Evolutionary conservation across 2,329 filamentous ascomycete species (phyloP), one percentile per base, ranked within the genome.

Genomic region (Trichoderma koningiopsis): DNA sequence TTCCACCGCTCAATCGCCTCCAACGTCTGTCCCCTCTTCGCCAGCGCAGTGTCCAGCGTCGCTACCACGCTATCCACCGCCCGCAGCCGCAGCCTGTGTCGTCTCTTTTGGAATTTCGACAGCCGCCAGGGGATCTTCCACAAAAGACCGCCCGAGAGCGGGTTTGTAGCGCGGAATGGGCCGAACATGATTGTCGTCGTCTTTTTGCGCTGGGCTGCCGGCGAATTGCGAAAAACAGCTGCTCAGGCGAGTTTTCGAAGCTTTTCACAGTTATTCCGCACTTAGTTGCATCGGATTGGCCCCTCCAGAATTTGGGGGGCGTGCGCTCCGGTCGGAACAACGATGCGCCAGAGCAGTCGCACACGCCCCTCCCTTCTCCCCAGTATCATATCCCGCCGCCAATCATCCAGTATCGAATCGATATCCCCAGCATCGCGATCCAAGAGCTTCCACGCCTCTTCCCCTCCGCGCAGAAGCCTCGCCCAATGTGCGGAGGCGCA

Each of bases 51-150:
- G 77, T 93, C 92, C 72, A 99, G 82, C 19, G 92, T 94, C 69
- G 91, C 89, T 70, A 99, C 89, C n/a, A 98, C 90, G 58, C 85
- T 86, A 82, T 99, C 96, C 72, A 99, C 94, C 66, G 91, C 89
- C 72, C 92, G 91, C 72, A 97, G 86, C 58, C 94, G 91, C 79
- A 90, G 86, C 72, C 94, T 89, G 76, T 97, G 94, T 68, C 94
- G 91, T 73, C 89, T 88, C 82, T 98, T 98, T 82, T 97, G 94
- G 79, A 93, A 93, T 74, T 88, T 86, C 70, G 96, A 99, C 77
- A 99, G 89, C 71, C 96, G 91, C 94, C 94, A 99, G 75, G 96
- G 96, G 76, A 92, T 94, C 89, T 99, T 99, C 96, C 94, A 97
- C 75, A 97, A 85, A 67, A 97, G 89, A 81, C 94, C 94, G 72